Evolutionary conservation across 2,329 filamentous ascomycete species (phyloP).

Genomic region (Dactylella cylindrospora): DNA sequence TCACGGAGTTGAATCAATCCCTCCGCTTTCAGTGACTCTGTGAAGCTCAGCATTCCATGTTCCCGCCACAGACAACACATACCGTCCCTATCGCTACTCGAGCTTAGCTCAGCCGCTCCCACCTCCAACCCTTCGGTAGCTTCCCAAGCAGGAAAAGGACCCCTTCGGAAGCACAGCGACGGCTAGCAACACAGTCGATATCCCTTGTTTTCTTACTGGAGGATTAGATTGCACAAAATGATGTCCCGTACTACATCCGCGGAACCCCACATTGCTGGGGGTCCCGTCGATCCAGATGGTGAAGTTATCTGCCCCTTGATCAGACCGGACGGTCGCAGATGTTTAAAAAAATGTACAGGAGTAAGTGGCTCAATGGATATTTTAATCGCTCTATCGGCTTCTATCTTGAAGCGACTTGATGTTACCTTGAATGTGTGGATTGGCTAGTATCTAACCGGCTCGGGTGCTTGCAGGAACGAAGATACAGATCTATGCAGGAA

Average conservation of each 20-base stretch:
- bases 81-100: constrained; percentile 30
- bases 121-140: not conserved
- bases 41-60: constrained; percentile 39
- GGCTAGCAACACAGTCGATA: constrained; percentile 5
- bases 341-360: constrained; percentile 95
- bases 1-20: constrained; percentile 37
- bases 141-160: not conserved
- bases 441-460: constrained; percentile 21
- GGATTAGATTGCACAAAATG: constrained; percentile 16
- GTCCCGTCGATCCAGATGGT: constrained; percentile 45
- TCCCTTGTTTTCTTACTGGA: constrained; percentile 16
- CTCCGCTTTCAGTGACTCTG: constrained; percentile 32
- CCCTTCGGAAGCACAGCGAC: constrained; percentile 16
- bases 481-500: constrained; percentile 97
- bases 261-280: constrained; percentile 44
- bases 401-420: constrained; percentile 33
- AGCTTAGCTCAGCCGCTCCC: constrained; percentile 43
- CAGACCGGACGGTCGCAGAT: constrained; percentile 95
- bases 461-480: constrained; percentile 15
- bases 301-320: constrained; percentile 95
- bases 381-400: constrained; percentile 39
- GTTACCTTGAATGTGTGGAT: constrained; percentile 27
- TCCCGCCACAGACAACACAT: constrained; percentile 44
- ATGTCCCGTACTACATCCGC: constrained; percentile 40
- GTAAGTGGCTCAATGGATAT: constrained; percentile 64